Percentiles rank a stretch among this genome's conserved stretches.
Evolutionary conservation across 257 asterid genomes (phyloP).

Genomic region (Petrea volubilis): DNA sequence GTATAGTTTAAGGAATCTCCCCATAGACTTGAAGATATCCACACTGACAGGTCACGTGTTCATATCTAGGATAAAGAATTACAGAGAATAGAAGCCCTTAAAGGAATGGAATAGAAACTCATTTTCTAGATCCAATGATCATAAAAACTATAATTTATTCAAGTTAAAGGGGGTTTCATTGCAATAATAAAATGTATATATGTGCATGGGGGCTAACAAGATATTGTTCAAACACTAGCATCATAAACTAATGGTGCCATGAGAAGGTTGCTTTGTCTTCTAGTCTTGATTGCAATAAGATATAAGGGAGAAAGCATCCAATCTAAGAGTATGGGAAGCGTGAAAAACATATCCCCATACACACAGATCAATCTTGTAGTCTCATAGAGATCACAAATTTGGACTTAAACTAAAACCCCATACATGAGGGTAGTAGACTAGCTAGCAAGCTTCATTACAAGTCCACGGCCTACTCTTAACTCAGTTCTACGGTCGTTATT

Average conservation of each 20-base stretch:
- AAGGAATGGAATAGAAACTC: constrained; percentile 39
- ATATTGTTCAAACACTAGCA: constrained; percentile 48
- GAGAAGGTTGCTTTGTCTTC: constrained; percentile 68
- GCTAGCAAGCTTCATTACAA: constrained; percentile 23
- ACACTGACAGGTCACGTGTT: constrained; percentile 41
- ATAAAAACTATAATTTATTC: constrained; percentile 10
- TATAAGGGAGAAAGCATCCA: constrained; percentile 41
- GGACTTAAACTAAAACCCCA: constrained; percentile 30
- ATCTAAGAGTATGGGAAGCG: constrained; percentile 35
- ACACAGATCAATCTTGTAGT: constrained; percentile 35
- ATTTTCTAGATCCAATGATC: constrained; percentile 40
- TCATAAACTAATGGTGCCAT: constrained; percentile 22
- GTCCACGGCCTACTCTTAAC: constrained; percentile 43
- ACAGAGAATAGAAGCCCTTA: constrained; percentile 39
- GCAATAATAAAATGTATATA: background rate
- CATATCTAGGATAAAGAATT: constrained; percentile 21
- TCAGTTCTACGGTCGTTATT: constrained; percentile 25
- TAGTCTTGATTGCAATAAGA: constrained; percentile 43
- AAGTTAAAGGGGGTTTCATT: background rate
- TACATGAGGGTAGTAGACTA: constrained; percentile 3
- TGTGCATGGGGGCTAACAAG: constrained; percentile 29
- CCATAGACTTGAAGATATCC: constrained; percentile 18
- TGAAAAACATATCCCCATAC: constrained; percentile 49
- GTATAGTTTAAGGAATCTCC: constrained; percentile 48
- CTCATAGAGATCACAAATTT: constrained; percentile 61